phyloP scores from a whole-genome alignment of 2,329 filamentous ascomycete genomes.

The Talaromyces sp. region DNA sequence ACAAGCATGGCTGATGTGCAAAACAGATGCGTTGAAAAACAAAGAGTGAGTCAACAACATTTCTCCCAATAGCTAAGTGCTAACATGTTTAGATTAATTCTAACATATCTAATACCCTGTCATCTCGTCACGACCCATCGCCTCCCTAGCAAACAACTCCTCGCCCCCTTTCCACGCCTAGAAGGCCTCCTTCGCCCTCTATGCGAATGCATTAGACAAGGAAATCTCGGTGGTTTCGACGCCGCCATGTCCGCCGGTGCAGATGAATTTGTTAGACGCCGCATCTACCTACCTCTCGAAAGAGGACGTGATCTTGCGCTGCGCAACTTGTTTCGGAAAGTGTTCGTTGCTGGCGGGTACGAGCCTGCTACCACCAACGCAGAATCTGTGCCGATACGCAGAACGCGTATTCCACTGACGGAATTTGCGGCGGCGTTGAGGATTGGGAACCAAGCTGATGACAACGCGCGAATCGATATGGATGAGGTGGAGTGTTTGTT shows the following conservation, averaged over 20 bases:
- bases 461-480: constrained; percentile 62
- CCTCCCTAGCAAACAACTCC: constrained; percentile 67
- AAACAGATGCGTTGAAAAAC: constrained; percentile 68
- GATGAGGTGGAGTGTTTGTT: constrained; percentile 95
- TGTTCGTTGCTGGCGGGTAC: constrained; percentile 79
- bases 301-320: constrained; percentile 86
- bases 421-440: constrained; percentile 84
- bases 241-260: constrained; percentile 74
- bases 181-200: constrained; percentile 76
- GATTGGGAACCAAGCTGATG: constrained; percentile 56
- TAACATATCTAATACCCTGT: constrained; percentile 92
- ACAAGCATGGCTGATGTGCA: constrained; percentile 77
- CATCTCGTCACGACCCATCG: constrained; percentile 84
- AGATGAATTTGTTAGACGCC: constrained; percentile 86
- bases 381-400: constrained; percentile 55
- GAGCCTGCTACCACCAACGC: constrained; percentile 66
- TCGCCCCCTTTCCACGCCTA: constrained; percentile 71
- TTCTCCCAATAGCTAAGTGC: constrained; percentile 2
- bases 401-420: constrained; percentile 72
- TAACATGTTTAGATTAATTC: constrained; percentile 64
- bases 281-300: constrained; percentile 93
- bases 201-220: constrained; percentile 71
- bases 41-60: constrained; percentile 61
- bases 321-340: constrained; percentile 86
- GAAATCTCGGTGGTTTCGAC: constrained; percentile 81